phyloP scores from a whole-genome alignment of 352 stramenopile species.

The Hyaloperonospora brassicae region DNA sequence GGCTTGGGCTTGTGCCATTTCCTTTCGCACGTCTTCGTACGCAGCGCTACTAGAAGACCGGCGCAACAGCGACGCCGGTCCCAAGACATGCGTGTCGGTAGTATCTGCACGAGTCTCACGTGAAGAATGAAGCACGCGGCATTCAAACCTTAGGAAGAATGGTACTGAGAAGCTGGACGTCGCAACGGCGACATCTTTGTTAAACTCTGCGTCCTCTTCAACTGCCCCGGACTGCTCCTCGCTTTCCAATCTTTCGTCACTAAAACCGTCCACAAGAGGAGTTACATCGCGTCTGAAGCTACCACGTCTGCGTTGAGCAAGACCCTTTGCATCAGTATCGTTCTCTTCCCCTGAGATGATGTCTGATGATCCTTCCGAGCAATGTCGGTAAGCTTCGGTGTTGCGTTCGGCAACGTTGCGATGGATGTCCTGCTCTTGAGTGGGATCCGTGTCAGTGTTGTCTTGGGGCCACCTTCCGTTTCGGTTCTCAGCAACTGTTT shows the following conservation, averaged over 20 bases:
- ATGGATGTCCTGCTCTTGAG: constrained; percentile 7
- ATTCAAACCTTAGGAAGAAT: constrained; percentile 85
- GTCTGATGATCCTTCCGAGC: neutral
- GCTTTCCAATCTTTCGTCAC: constrained; percentile 14
- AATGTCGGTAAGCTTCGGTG: neutral
- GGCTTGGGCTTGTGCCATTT: constrained; percentile 18
- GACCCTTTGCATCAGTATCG: constrained; percentile 12
- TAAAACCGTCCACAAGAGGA: constrained; percentile 22
- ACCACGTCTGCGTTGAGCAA: constrained; percentile 9
- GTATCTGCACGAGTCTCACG: constrained; percentile 22
- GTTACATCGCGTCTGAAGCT: constrained; percentile 22
- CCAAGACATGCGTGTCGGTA: constrained; percentile 9
- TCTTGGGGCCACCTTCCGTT: constrained; percentile 8
- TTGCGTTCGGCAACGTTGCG: constrained; percentile 7
- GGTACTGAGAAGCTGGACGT: constrained; percentile 77
- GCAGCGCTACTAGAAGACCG: constrained; percentile 46
- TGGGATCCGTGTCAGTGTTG: neutral
- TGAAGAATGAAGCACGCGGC: constrained; percentile 39
- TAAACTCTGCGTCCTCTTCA: constrained; percentile 74
- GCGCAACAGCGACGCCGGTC: constrained; percentile 16
- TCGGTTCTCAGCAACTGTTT: constrained; percentile 7
- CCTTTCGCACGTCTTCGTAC: constrained; percentile 36
- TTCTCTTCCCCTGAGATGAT: constrained; percentile 1
- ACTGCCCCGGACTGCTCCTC: constrained; percentile 33
- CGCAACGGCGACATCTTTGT: constrained; percentile 76